phyloP scores from a whole-genome alignment of 202 grass and related monocot genomes.

The Digitaria exilis region DNA sequence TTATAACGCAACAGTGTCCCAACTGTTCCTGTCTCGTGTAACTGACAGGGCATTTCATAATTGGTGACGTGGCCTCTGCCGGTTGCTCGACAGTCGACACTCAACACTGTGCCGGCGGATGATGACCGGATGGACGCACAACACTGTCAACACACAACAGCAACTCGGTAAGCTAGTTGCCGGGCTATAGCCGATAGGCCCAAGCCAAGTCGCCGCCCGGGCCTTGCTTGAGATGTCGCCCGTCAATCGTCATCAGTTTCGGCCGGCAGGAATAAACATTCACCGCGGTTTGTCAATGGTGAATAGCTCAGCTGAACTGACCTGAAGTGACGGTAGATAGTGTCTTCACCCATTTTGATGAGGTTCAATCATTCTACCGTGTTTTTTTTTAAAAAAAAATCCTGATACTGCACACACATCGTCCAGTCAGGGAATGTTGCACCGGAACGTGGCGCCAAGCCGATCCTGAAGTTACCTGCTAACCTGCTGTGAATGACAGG shows the following conservation, averaged over 20 bases:
- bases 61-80: background rate
- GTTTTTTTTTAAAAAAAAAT: background rate
- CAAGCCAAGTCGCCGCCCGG: slow-evolving; percentile 12
- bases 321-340: slow-evolving; percentile 8
- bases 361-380: slow-evolving; percentile 15
- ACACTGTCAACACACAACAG: too few relatives aligned
- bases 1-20: background rate
- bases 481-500: background rate
- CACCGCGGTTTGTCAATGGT: slow-evolving; percentile 33
- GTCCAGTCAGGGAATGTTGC: background rate
- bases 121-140: background rate
- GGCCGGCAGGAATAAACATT: slow-evolving; percentile 59
- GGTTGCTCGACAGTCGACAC: background rate
- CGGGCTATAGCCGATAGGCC: slow-evolving; percentile 20
- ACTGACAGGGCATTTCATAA: background rate
- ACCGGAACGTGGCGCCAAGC: background rate
- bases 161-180: background rate
- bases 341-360: background rate
- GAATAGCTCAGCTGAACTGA: slow-evolving; percentile 35
- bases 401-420: too few relatives aligned
- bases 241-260: slow-evolving; percentile 12
- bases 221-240: slow-evolving; percentile 39
- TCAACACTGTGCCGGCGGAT: too few relatives aligned
- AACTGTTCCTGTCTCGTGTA: background rate
- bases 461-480: background rate